Base-by-base conservation (phyloP, 352 stramenopile genomes). In the Phytophthora brassicae region DNA sequence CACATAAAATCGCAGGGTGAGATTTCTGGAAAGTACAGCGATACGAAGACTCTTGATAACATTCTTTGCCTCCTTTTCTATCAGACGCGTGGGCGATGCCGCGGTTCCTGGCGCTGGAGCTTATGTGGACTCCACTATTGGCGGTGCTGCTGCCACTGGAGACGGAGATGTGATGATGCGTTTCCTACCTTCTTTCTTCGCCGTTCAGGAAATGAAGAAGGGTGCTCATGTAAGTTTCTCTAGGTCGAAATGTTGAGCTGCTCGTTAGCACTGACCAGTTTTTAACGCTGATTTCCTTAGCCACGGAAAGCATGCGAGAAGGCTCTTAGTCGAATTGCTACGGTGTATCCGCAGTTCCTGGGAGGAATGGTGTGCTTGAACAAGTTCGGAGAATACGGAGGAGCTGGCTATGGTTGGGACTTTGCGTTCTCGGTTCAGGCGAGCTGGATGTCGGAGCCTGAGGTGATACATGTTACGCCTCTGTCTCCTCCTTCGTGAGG, bases 101-200 rank as follows among this genome's bases (percentile, higher is more conserved):
- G 81, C 90, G 0, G 72, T 97, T 7, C 75, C 86, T 29, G 90
- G 90, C 2, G 82, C 88, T 29, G 90, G 89, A 7, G 92, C 84
- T 38, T 97, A 96, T 46, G 89, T 95, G 11, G 88, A 97, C 50
- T 90, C 77, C 19, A 60, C 68, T 13, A 77, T 92, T 9, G 90
- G 90, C 1, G 89, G 86, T 26, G 86, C 86, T 24, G 90, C 89
- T 17, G 86, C 86, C 7, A 97, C 90, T 4, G 89, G 89, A 50
- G 89, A 97, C 54, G 90, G 89, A 22, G 90, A 97, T 62, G 66
- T 97, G 24, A 97, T 97, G 88, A 96, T 97, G 89, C 85, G 89
- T 11, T 97, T 97, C 60, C 43, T 96, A 28, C 90, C 89, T 5
- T 84, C 90, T 14, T 95, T 89, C 62, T 78, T 88, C 31, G 86